Evolutionary conservation across 306 rosid genomes (phyloP).

Genomic region (Ormosia emarginata): DNA sequence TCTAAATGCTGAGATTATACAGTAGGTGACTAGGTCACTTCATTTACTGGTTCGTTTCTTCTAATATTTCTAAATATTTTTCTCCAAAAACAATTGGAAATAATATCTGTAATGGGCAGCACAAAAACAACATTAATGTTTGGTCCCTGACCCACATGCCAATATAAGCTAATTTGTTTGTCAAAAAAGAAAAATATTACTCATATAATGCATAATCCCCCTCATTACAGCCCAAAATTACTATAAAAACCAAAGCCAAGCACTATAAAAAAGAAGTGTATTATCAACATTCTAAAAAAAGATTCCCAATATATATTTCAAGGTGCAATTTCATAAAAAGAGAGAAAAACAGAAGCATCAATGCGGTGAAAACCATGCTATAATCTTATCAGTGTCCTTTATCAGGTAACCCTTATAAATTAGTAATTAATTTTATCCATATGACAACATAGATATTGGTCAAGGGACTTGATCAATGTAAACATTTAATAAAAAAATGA

Average conservation of each 20-base stretch:
- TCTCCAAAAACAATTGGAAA: background rate
- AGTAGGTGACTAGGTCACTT: background rate
- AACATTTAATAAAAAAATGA: background rate
- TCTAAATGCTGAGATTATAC: background rate
- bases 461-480: background rate
- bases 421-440: background rate
- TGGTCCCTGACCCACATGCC: background rate
- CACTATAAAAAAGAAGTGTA: background rate
- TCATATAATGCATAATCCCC: background rate
- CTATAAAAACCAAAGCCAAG: background rate
- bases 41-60: background rate
- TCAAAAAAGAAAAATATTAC: background rate
- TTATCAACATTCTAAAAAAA: background rate
- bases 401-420: background rate
- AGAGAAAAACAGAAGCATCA: background rate
- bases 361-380: background rate
- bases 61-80: too few species aligned
- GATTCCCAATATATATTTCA: background rate
- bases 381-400: background rate
- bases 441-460: background rate
- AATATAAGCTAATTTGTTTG: background rate
- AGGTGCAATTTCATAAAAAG: background rate
- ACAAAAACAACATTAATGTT: background rate
- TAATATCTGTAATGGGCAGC: background rate
- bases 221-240: background rate